Evolutionary conservation across 1,284 basidiomycete genomes (phyloP).

Genomic region (Rhodotorula sp.): DNA sequence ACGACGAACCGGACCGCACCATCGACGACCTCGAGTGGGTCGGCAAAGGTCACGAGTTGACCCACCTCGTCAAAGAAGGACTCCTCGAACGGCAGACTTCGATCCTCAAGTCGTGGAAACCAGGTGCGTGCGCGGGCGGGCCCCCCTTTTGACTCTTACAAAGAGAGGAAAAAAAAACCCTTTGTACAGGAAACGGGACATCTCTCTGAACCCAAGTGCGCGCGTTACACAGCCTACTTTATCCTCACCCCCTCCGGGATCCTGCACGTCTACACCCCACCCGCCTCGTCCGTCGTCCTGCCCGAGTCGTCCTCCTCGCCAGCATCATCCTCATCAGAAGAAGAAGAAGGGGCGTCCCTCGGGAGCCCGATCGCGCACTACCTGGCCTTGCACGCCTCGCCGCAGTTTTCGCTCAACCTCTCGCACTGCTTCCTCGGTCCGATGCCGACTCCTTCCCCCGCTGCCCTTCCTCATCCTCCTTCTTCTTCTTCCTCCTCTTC

Average conservation of each 20-base stretch:
- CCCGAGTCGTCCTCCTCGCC: background rate
- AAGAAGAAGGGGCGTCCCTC: background rate
- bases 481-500: background rate
- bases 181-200: too few relatives aligned
- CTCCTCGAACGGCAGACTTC: conserved; percentile 37
- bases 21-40: conserved; percentile 20
- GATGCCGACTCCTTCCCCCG: conserved; percentile 25
- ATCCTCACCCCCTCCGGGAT: conserved; percentile 36
- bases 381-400: conserved; percentile 29
- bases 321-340: background rate
- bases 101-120: conserved; percentile 34
- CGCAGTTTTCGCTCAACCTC: conserved; percentile 26
- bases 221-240: conserved; percentile 17
- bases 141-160: too few relatives aligned
- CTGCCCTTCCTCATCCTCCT: background rate
- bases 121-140: conserved; percentile 15
- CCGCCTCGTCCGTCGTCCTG: background rate
- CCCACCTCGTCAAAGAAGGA: conserved; percentile 29
- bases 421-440: conserved; percentile 30
- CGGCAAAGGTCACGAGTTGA: conserved; percentile 22
- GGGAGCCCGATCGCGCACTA: conserved; percentile 26
- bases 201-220: background rate
- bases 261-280: conserved; percentile 31
- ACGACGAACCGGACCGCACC: background rate
- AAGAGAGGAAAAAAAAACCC: too few relatives aligned